Conservation (phyloP, 2,329 filamentous ascomycete genomes). For the Aspergillus clavatus region DNA sequence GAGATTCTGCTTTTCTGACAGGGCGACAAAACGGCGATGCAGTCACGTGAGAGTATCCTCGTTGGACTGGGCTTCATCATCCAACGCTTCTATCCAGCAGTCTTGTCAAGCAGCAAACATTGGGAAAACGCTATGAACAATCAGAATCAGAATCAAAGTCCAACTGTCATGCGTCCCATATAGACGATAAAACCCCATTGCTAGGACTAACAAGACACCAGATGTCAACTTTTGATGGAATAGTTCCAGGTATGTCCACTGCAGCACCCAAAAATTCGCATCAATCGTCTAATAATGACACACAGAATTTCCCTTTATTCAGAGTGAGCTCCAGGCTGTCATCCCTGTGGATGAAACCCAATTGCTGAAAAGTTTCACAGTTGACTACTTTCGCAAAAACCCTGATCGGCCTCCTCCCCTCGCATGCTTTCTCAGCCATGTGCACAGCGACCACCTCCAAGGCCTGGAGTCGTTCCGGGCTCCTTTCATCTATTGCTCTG, state of each 20-base stretch:
- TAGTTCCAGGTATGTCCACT: constrained; percentile 46
- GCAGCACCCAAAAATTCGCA: not conserved
- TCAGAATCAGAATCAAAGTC: not conserved
- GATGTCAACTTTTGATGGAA: constrained; percentile 76
- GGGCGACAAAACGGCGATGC: not conserved
- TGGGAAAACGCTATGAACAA: too few relatives aligned
- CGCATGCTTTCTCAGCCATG: constrained; percentile 85
- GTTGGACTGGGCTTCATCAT: not conserved
- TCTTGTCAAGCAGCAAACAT: not conserved
- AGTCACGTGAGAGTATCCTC: not conserved
- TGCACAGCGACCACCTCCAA: constrained; percentile 82
- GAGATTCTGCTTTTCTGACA: too few relatives aligned
- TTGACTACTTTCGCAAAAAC: constrained; percentile 73
- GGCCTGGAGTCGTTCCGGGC: constrained; percentile 72
- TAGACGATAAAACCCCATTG: not conserved
- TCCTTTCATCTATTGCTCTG: constrained; percentile 86
- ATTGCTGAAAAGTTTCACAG: too few relatives aligned
- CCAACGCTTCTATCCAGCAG: not conserved
- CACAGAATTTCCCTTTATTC: constrained; percentile 75
- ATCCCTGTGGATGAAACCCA: too few relatives aligned
- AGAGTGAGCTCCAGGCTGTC: constrained; percentile 45
- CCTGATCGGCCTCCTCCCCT: constrained; percentile 57
- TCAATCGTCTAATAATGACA: constrained; percentile 10
- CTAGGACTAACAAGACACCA: not conserved
- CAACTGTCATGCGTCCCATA: not conserved